Base-by-base conservation (phyloP, 768 basidiomycete genomes). In the Psilocybe tampanensis region DNA sequence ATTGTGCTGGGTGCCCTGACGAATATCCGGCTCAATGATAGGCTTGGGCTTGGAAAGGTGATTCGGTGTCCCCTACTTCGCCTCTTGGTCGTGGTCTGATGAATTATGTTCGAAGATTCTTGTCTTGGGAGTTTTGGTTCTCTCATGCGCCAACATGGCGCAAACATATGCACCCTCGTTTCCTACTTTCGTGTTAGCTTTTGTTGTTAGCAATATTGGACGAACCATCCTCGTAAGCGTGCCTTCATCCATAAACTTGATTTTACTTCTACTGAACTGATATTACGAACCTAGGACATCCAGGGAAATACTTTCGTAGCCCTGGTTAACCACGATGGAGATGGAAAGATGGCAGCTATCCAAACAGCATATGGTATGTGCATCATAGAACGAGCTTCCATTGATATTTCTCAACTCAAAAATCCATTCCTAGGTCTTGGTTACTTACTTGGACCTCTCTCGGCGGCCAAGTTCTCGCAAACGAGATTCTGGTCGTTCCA, bases 301-400 rank as follows among this genome's bases (percentile, higher is more conserved):
- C 18, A 17, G 7, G 47, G 13, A 45, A 29, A 29, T 29, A 29
- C 29, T 4, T 29, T 29, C 29, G 9, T 29, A 29, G 87, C 86
- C 3, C 76, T 72, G 39, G 71, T 89, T 2, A 77, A 79, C 56
- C 69, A 79, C n/a, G 79, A 84, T 43, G 68, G 81, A 0, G 79
- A 84, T 51, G 66, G 69, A 0, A 90, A 88, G 66, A 89, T 92
- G 85, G 83, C 64, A 89, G 15, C 86, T 88, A 61, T 86, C 85
- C 29, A 29, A 29, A 9, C 29, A 29, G 9, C 29, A 9, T 29
- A 29, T 29, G 29, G 29, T 29, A 29, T 9, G 29, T 9, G n/a
- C 29, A 29, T 29, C 5, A 29, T 29, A 29, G 9, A 4, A 9
- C 29, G 29, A 29, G 29, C 29, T 29, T 9, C 29, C 29, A 29